These are phyloP conservation scores for Phytophthora pseudosyringae DNA, from an alignment of 352 stramenopile genomes.

Conservation along the genomic window DNA sequence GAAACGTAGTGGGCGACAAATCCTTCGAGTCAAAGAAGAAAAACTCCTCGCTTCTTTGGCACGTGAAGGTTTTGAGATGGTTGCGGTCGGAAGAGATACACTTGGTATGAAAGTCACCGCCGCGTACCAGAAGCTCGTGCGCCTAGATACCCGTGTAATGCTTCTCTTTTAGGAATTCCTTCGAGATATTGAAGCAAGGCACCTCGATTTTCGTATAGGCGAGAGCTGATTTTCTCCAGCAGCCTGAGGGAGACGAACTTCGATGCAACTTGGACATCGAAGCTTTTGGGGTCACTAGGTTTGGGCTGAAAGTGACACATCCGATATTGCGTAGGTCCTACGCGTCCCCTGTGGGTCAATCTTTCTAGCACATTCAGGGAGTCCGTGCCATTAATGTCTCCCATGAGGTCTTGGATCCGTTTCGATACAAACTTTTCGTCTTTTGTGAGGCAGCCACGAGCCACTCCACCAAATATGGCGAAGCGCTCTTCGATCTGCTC, in stretches of 20 bases:
- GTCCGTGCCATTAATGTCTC: background rate
- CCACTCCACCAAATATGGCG: background rate
- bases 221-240: background rate
- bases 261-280: background rate
- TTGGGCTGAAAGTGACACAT: background rate
- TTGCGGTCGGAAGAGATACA: background rate
- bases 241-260: background rate
- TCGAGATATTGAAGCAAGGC: background rate
- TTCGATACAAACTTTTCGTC: background rate
- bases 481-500: background rate
- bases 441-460: background rate
- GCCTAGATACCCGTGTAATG: background rate
- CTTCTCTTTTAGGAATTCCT: background rate
- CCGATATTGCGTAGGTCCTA: background rate
- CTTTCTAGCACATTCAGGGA: background rate
- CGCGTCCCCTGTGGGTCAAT: background rate
- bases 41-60: background rate
- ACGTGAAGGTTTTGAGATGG: no score
- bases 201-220: background rate
- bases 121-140: background rate
- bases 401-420: background rate
- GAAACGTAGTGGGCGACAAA: background rate
- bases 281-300: background rate
- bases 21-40: background rate
- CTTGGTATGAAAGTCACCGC: background rate